These are phyloP conservation scores for Plasmodium chabaudi DNA, from an alignment of 169 alveolate genomes.

Conservation along the genomic window DNA sequence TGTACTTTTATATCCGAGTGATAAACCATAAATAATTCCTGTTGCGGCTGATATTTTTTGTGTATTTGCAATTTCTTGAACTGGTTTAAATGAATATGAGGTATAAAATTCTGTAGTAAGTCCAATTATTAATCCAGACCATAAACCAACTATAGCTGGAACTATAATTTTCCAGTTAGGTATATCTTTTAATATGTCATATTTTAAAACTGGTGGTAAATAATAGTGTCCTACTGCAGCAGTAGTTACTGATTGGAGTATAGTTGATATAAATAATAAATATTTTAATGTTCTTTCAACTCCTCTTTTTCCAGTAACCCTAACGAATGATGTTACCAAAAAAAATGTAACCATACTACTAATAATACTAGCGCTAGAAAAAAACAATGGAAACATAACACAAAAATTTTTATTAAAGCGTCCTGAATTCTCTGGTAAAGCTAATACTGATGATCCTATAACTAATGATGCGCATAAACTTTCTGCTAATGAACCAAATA, in stretches of 20 bases:
- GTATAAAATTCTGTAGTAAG: constrained; percentile 91
- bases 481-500: constrained; percentile 95
- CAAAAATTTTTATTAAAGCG: constrained; percentile 79
- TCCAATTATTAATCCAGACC: constrained; percentile 90
- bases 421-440: constrained; percentile 17
- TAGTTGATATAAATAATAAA: constrained; percentile 89
- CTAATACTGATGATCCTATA: constrained; percentile 86
- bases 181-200: constrained; percentile 30
- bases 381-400: constrained; percentile 83
- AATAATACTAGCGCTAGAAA: constrained; percentile 88
- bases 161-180: constrained; percentile 81
- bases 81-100: constrained; percentile 90
- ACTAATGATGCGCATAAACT: constrained; percentile 94
- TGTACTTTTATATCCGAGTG: constrained; percentile 91
- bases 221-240: constrained; percentile 76
- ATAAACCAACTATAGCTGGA: constrained; percentile 86
- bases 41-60: constrained; percentile 91
- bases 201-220: constrained; percentile 76
- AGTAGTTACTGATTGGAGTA: constrained; percentile 88
- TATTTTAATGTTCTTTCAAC: constrained; percentile 89
- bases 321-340: constrained; percentile 81
- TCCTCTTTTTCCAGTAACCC: constrained; percentile 81
- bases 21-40: constrained; percentile 90
- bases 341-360: constrained; percentile 85
- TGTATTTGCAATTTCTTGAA: constrained; percentile 88